Evolutionary conservation across 169 alveolate species (phyloP).

Genomic region (Besnoitia besnoiti): DNA sequence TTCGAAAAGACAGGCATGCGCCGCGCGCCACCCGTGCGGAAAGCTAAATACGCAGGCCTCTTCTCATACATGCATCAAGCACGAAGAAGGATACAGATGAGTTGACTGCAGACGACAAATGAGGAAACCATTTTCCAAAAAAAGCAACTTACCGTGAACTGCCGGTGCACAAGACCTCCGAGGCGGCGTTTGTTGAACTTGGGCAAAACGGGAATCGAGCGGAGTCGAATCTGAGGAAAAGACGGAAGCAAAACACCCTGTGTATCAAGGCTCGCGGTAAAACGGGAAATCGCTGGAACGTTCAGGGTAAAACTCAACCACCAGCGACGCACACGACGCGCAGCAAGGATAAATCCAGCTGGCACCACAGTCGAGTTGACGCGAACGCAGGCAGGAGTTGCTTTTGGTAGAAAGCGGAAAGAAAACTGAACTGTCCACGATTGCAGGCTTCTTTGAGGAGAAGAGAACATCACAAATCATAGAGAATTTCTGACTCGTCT

Average conservation of each 20-base stretch:
- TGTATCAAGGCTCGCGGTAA: neutral
- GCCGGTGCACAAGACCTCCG: slow-evolving; percentile 3
- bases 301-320: too few relatives aligned
- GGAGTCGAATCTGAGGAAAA: slow-evolving; percentile 20
- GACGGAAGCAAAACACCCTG: neutral
- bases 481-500: neutral
- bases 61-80: neutral
- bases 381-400: too few relatives aligned
- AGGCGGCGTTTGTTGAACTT: slow-evolving; percentile 26
- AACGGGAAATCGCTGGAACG: neutral
- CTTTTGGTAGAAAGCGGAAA: too few relatives aligned
- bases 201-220: slow-evolving; percentile 35
- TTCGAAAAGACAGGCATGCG: too few relatives aligned
- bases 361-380: too few relatives aligned
- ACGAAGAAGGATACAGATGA: neutral
- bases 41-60: neutral
- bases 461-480: too few relatives aligned
- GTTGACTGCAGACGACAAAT: neutral
- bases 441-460: too few relatives aligned
- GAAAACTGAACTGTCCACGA: too few relatives aligned
- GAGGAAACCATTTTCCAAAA: neutral
- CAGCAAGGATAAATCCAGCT: too few relatives aligned
- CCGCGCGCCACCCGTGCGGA: too few relatives aligned
- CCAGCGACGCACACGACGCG: too few relatives aligned
- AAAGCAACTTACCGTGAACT: slow-evolving; percentile 23